Conservation (phyloP, 257 asterid genomes). For the Scutellaria barbata region DNA sequence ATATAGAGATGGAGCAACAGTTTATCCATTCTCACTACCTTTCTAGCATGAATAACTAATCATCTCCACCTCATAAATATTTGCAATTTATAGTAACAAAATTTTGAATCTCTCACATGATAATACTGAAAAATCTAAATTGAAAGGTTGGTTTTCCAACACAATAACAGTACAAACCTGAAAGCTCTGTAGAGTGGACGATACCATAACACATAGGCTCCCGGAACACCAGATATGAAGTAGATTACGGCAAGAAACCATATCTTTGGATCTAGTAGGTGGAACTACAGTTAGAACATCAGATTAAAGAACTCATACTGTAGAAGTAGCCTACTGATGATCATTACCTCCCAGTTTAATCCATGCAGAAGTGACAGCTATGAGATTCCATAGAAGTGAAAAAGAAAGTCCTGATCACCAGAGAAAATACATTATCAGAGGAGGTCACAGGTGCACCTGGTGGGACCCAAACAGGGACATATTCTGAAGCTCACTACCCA, state of each 20-base stretch:
- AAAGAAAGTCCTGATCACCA: slow-evolving; percentile 66
- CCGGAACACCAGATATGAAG: slow-evolving; percentile 95
- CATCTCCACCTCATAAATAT: slow-evolving; percentile 2
- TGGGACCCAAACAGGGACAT: background rate
- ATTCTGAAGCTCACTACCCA: background rate
- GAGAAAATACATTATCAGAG: slow-evolving; percentile 32
- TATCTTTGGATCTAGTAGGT: slow-evolving; percentile 48
- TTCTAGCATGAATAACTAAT: background rate
- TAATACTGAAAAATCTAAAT: slow-evolving; percentile 10
- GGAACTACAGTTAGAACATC: slow-evolving; percentile 35
- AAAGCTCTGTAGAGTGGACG: slow-evolving; percentile 96
- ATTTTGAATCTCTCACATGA: background rate
- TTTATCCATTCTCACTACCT: background rate
- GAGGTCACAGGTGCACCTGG: slow-evolving; percentile 22
- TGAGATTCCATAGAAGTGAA: slow-evolving; percentile 80
- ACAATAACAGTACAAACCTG: slow-evolving; percentile 54
- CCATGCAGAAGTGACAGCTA: slow-evolving; percentile 97
- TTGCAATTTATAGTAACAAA: background rate
- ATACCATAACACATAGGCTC: slow-evolving; percentile 94
- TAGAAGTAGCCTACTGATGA: slow-evolving; percentile 7
- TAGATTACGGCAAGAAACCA: slow-evolving; percentile 96
- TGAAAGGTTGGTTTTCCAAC: slow-evolving; percentile 27
- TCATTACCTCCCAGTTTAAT: slow-evolving; percentile 75
- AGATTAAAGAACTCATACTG: background rate
- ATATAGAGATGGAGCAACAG: slow-evolving; percentile 9